Base-by-base conservation (phyloP, 1,284 basidiomycete species). In the Gymnopus androsaceus region DNA sequence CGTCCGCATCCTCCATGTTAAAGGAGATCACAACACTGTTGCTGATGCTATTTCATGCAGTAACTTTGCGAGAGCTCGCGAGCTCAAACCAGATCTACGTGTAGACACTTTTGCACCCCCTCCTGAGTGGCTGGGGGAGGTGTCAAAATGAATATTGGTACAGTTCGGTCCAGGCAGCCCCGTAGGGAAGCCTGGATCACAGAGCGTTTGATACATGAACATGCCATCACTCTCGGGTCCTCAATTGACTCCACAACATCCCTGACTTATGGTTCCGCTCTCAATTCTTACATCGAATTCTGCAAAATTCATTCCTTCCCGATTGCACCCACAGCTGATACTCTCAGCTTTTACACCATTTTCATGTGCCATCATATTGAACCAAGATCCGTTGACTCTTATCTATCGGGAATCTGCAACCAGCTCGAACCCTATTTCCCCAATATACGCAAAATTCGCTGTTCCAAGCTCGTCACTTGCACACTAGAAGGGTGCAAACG, bases 201-300 rank as follows among this genome's bases (percentile, higher is more conserved):
- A 15, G 64, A 67, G 14, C 45, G 50, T 4, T 58, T 70, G 5
- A 3, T 62, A 0, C 49, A 52, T n/a, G n/a, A n/a, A n/a, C n/a
- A n/a, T n/a, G n/a, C n/a, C n/a, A n/a, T n/a, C n/a, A n/a, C n/a
- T 0, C 59, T 69, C 7, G 61, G 64, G 0, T n/a, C 51, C 15
- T 57, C 67, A 0, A 54, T 68, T 12, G 58, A 65, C 36, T 8
- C 23, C 0, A 58, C 59, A 2, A 61, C 68, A 0, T 3, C 27
- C 0, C 2, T n/a, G 0, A 33, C 60, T 0, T 72, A 73, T 36
- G 52, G 58, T 0, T 70, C 69, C 0, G 61, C 66, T 0, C 51
- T 68, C 1, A 65, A 70, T 8, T 71, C 69, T 0, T 72, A 69
- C 40, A 19, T 69, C 27, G 51, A 55, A 2, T 74, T 73, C 47